Evolutionary conservation across 345 rosid species (phyloP).

Genomic region (Anastatica hierochuntica): DNA sequence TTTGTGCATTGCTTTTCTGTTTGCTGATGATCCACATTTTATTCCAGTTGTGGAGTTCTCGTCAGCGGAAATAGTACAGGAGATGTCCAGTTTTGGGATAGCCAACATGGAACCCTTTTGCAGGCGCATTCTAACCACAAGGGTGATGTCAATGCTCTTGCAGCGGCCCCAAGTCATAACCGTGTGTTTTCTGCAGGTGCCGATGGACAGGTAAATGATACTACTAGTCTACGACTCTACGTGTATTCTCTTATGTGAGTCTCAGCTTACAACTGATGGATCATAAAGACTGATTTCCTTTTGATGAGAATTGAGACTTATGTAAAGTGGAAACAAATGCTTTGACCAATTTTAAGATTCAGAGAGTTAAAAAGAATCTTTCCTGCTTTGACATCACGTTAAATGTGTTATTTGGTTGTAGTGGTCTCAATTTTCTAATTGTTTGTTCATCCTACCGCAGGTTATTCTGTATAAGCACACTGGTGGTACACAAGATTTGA

Average conservation of each 20-base stretch:
- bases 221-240: too few relatives aligned
- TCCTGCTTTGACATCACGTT: too few relatives aligned
- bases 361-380: too few relatives aligned
- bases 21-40: slow-evolving; percentile 17
- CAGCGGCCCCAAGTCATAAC: slow-evolving; percentile 75
- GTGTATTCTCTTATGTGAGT: slow-evolving; percentile 4
- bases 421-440: background rate
- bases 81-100: slow-evolving; percentile 89
- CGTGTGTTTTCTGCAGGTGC: slow-evolving; percentile 91
- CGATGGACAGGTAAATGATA: slow-evolving; percentile 73
- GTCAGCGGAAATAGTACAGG: slow-evolving; percentile 93
- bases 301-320: background rate
- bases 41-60: slow-evolving; percentile 64
- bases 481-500: slow-evolving; percentile 30
- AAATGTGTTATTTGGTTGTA: too few relatives aligned
- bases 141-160: slow-evolving; percentile 86
- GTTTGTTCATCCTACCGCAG: slow-evolving; percentile 27
- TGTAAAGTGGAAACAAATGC: too few relatives aligned
- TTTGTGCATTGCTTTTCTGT: background rate
- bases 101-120: slow-evolving; percentile 71
- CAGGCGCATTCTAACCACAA: slow-evolving; percentile 78
- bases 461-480: slow-evolving; percentile 76
- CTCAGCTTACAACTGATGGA: background rate
- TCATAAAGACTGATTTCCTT: background rate
- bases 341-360: background rate